These are phyloP conservation scores for Paxillus ammoniavirescens DNA, from an alignment of 768 basidiomycete genomes.

Conservation along the genomic window DNA sequence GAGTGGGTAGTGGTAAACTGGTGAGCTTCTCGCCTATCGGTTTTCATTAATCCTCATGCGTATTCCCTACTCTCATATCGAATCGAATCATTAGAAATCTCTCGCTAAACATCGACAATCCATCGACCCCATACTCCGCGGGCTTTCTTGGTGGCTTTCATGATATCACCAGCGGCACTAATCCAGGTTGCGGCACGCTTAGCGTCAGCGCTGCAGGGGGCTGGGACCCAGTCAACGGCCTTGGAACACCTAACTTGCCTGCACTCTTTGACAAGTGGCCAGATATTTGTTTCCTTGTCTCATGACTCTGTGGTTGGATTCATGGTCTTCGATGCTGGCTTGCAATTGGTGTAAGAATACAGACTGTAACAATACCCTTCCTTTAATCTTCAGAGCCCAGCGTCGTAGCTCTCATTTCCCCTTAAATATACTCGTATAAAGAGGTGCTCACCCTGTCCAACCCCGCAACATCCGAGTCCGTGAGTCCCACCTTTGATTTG, in stretches of 20 bases:
- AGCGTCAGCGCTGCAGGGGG: constrained; percentile 17
- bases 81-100: neutral
- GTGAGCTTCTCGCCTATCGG: constrained; percentile 39
- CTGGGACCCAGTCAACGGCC: no score
- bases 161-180: no score
- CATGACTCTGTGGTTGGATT: neutral
- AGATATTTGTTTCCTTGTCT: neutral
- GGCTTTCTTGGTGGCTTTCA: no score
- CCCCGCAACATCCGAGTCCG: neutral
- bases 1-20: no score
- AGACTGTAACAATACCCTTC: neutral
- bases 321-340: neutral
- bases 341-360: neutral
- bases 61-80: no score
- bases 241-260: constrained; percentile 9
- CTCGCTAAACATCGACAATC: no score
- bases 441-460: constrained; percentile 15
- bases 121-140: no score
- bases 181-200: constrained; percentile 29
- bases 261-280: constrained; percentile 36
- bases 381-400: neutral
- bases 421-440: constrained; percentile 12
- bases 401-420: constrained; percentile 4
- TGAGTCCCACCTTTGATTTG: constrained; percentile 48
- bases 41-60: constrained; percentile 50